Conservation (phyloP, 1,284 basidiomycete genomes). For the Fomitopsis pinicola region DNA sequence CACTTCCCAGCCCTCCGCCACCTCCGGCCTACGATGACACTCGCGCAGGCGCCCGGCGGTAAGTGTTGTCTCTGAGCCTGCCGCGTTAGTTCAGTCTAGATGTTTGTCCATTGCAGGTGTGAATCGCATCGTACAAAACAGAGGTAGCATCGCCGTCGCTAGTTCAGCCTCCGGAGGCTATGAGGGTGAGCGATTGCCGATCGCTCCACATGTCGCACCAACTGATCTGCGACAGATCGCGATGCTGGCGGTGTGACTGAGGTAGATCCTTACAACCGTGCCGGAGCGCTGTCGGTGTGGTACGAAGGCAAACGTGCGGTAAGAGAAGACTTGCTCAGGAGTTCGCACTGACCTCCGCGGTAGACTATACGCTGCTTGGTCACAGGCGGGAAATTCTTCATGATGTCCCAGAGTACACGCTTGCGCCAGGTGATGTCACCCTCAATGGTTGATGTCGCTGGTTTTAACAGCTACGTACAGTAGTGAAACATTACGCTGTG, state of each 20-base stretch:
- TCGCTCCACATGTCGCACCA: neutral
- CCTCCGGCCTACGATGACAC: neutral
- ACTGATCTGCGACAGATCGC: neutral
- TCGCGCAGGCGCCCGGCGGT: neutral
- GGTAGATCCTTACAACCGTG: constrained; percentile 14
- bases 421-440: neutral
- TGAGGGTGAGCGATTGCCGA: neutral
- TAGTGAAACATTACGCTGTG: constrained; percentile 13
- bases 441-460: neutral
- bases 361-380: constrained; percentile 8
- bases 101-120: constrained; percentile 6
- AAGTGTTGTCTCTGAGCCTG: neutral
- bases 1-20: neutral
- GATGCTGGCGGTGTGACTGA: neutral
- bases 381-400: constrained; percentile 1
- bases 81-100: neutral
- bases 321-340: neutral
- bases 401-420: neutral
- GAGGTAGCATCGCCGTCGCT: constrained; percentile 10
- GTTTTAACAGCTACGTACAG: neutral
- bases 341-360: neutral
- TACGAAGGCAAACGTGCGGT: constrained; percentile 3
- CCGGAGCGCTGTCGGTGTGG: constrained; percentile 11
- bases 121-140: constrained; percentile 12
- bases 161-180: constrained; percentile 14